Evolutionary conservation across 1,139 yeast species (phyloP).

Genomic region (Magnusiomyces sp.): DNA sequence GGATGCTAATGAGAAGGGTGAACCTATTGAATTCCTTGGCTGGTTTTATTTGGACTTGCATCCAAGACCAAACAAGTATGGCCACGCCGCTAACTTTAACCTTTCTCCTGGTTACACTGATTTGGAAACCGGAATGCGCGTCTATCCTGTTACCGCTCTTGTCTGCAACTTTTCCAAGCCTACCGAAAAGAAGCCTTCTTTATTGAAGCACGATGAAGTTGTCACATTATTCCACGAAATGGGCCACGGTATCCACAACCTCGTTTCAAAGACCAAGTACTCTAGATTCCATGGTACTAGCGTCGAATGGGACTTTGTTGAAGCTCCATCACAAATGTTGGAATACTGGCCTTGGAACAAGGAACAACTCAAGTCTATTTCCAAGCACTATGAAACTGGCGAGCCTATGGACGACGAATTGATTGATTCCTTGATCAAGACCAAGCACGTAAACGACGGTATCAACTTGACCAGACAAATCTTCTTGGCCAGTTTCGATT

Average conservation of each 20-base stretch:
- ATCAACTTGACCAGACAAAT: conserved; percentile 63
- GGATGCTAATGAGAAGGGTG: conserved; percentile 42
- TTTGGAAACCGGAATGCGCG: conserved; percentile 41
- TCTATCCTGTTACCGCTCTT: conserved; percentile 63
- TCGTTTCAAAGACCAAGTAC: conserved; percentile 57
- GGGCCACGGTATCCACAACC: conserved; percentile 82
- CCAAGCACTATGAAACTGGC: conserved; percentile 55
- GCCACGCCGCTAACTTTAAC: conserved; percentile 80
- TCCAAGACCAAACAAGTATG: conserved; percentile 79
- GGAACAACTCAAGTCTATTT: conserved; percentile 47
- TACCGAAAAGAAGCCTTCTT: conserved; percentile 58
- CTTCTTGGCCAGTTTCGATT: conserved; percentile 70
- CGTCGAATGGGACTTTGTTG: conserved; percentile 79
- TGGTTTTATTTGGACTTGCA: conserved; percentile 74
- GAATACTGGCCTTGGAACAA: conserved; percentile 86
- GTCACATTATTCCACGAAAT: conserved; percentile 83
- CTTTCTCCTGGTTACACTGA: conserved; percentile 52
- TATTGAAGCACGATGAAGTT: conserved; percentile 70
- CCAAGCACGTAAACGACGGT: conserved; percentile 74
- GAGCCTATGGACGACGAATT: conserved; percentile 51
- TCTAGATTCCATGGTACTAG: conserved; percentile 67
- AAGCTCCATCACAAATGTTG: conserved; percentile 83
- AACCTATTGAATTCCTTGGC: conserved; percentile 55
- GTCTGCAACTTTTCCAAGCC: conserved; percentile 85
- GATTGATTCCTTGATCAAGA: conserved; percentile 49